These are phyloP conservation scores for Jamesozyma piceae DNA, from an alignment of 805 yeast species.

Conservation along the genomic window DNA sequence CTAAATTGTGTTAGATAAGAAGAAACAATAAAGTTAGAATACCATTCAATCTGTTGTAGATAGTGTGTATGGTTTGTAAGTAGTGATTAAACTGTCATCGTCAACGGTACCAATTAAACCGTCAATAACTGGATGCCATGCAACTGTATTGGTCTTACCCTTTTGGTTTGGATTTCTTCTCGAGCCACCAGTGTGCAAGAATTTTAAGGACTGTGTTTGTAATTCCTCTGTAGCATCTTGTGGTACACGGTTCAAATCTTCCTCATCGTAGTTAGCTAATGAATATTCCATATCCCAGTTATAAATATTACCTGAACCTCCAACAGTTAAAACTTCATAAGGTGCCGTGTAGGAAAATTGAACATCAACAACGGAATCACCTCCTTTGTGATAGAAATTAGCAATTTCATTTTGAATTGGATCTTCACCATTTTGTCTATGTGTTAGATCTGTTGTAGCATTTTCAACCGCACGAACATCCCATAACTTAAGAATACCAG, in stretches of 20 bases:
- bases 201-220: conserved; percentile 21
- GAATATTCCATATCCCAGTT: conserved; percentile 30
- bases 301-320: conserved; percentile 23
- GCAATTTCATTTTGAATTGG: conserved; percentile 17
- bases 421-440: conserved; percentile 17
- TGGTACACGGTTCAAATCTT: conserved; percentile 34
- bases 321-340: conserved; percentile 21
- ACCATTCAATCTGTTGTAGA: background rate
- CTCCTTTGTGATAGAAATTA: conserved; percentile 20
- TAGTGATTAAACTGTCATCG: conserved; percentile 23
- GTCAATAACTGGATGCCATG: conserved; percentile 27
- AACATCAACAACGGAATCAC: conserved; percentile 23
- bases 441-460: conserved; percentile 13
- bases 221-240: conserved; percentile 32
- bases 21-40: too few species aligned
- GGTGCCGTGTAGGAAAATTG: conserved; percentile 20
- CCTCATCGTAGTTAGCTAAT: conserved; percentile 36
- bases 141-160: conserved; percentile 23
- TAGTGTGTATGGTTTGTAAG: conserved; percentile 24
- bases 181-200: conserved; percentile 25
- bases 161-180: conserved; percentile 16
- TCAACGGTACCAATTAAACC: conserved; percentile 27
- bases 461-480: conserved; percentile 22
- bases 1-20: too few species aligned
- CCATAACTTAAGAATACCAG: conserved; percentile 25